Base-by-base conservation (phyloP, 2,329 filamentous ascomycete genomes). In the Talaromyces sp. region DNA sequence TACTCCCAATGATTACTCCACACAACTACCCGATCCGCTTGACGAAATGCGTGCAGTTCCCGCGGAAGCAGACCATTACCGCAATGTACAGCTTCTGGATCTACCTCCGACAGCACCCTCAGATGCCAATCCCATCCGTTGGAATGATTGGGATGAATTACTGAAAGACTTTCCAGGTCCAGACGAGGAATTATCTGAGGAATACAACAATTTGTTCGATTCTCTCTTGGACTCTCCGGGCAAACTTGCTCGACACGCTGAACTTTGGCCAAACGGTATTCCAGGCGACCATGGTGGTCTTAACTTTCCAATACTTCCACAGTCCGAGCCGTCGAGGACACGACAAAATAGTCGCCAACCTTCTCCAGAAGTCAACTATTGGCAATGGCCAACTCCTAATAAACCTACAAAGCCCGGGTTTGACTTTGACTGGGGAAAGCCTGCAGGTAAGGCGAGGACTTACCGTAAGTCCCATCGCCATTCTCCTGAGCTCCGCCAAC, bases 231-330 rank as follows among this genome's bases (percentile, higher is more conserved):
- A 55, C 2, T 33, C 35, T 17, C 51, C 52, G 16, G 30, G 20
- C 35, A 48, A 39, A 33, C 27, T 57, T 5, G 19, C 20, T 13
- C 17, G 11, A 4, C n/a, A 17, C 19, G 19, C 47, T 2, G 44
- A 46, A 1, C 20, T 55, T 17, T 57, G 54, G 54, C 52, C 47
- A 3, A 33, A 49, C 2, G 54, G 52, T 22, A 13, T 24, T 10
- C 54, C 54, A n/a, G 11, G n/a, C 6, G 22, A 42, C 2, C 48
- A 52, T 20, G 54, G 52, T 11, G 52, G 44, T 41, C 40, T 57
- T 33, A 49, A 51, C 5, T 57, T 57, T 47, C 54, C 54, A 8
- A 17, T n/a, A 19, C 24, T 47, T 16, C 45, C 45, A 17, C 35
- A 33, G 13, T 36, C 45, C 9, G 22, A 29, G 4, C 17, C 40